Base-by-base conservation (phyloP, 1,284 basidiomycete genomes). In the Wolfiporia cocos region DNA sequence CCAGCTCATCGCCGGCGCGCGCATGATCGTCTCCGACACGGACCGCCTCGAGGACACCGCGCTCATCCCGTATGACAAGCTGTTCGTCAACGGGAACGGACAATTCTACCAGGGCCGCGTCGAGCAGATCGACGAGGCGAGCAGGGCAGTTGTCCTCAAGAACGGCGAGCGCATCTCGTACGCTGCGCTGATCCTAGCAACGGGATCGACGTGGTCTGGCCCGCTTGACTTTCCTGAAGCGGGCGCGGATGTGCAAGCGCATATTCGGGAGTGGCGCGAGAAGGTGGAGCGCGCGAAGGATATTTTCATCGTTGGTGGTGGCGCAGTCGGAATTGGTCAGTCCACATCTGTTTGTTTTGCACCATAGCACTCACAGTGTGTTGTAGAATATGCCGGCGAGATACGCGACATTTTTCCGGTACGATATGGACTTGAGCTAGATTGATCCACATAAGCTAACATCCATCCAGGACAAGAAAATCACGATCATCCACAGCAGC, bases 401-500 rank as follows among this genome's bases (percentile, higher is more conserved):
- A 66, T 84, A 39, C 71, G 81, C 49, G 53, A 62, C 2, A 55
- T 69, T 0, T 86, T 85, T 50, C 71, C 44, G 3, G 34, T 35
- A 20, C 9, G 40, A n/a, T n/a, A n/a, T n/a, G n/a, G n/a, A n/a
- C n/a, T n/a, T n/a, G n/a, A n/a, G n/a, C n/a, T n/a, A n/a, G n/a
- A n/a, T n/a, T n/a, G n/a, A n/a, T n/a, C n/a, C n/a, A n/a, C n/a
- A n/a, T n/a, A n/a, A n/a, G n/a, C 6, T 18, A 5, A 66, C 9
- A 77, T 78, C 10, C 31, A 17, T 7, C 10, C 52, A 83, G 74
- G 55, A 66, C 17, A 83, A 76, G 59, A 69, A 71, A 44, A 70
- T 86, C 7, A 85, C 81, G 3, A 70, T 87, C 37, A 71, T 87
- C 1, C 82, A 87, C 17, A 67, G 70, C 22, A 65, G 68, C 19